A percentile compares a stretch with the other conserved stretches of the same genome.
Evolutionary conservation across 2,329 filamentous ascomycete species (phyloP).

Genomic region (Ceratocystis destructans): DNA sequence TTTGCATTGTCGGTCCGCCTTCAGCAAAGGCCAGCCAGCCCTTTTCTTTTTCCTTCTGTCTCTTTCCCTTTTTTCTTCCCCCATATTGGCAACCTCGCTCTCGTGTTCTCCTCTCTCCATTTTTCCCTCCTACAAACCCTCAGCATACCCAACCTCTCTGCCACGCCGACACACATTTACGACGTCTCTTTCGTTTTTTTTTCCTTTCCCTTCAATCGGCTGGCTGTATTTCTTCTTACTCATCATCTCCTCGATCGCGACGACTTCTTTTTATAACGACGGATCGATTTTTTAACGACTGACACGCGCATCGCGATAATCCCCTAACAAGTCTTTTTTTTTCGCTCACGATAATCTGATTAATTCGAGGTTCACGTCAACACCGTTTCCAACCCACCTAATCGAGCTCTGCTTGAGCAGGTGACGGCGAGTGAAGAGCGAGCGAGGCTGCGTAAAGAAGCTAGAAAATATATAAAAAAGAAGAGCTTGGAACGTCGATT

Average conservation of each 20-base stretch:
- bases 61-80: slow-evolving; percentile 13
- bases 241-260: slow-evolving; percentile 16
- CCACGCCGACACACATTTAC: slow-evolving; percentile 8
- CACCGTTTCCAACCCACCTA: not conserved
- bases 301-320: slow-evolving; percentile 6
- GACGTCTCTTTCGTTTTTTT: slow-evolving; percentile 8
- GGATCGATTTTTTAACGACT: slow-evolving; percentile 15
- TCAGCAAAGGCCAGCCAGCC: slow-evolving; percentile 10
- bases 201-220: slow-evolving; percentile 14
- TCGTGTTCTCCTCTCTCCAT: slow-evolving; percentile 9
- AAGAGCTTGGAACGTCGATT: not conserved
- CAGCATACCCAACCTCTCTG: slow-evolving; percentile 7
- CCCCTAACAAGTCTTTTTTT: not conserved
- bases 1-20: not conserved
- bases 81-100: slow-evolving; percentile 21
- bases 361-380: not conserved
- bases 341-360: slow-evolving; percentile 6
- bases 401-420: slow-evolving; percentile 19
- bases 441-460: not conserved
- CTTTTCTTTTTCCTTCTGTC: slow-evolving; percentile 4
- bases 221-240: slow-evolving; percentile 14
- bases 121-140: slow-evolving; percentile 18
- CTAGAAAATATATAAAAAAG: not conserved
- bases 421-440: slow-evolving; percentile 12
- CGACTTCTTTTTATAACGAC: slow-evolving; percentile 11